phyloP scores from a whole-genome alignment of 163 green algal species.

The Chloroidium sp. region DNA sequence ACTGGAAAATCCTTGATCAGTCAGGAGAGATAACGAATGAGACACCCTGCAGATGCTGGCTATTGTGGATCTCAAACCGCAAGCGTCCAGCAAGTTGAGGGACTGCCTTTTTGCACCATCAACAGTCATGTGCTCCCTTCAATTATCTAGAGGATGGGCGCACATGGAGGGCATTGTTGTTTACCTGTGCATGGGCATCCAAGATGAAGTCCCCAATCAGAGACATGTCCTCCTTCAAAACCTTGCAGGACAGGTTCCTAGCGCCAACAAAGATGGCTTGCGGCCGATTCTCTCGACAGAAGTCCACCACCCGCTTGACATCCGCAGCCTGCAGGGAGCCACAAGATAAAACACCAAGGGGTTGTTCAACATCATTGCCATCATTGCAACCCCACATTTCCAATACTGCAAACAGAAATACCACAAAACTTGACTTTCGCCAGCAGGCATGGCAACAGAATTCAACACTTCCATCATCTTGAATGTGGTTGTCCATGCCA shows the following conservation, averaged over 20 bases:
- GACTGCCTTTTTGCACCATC: not conserved
- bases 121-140: not conserved
- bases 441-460: too few relatives aligned
- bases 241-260: conserved; percentile 22
- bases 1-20: too few relatives aligned
- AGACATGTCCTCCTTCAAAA: conserved; percentile 48
- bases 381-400: not conserved
- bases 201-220: conserved; percentile 49
- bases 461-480: too few relatives aligned
- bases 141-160: too few relatives aligned
- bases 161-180: too few relatives aligned
- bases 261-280: conserved; percentile 59
- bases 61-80: too few relatives aligned
- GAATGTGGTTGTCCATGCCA: too few relatives aligned
- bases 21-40: too few relatives aligned
- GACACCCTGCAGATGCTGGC: too few relatives aligned
- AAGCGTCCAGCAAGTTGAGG: too few relatives aligned
- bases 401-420: too few relatives aligned
- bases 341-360: not conserved
- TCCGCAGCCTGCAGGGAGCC: conserved; percentile 26
- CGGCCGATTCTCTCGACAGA: conserved; percentile 55
- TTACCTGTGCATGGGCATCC: conserved; percentile 25
- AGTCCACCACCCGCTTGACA: conserved; percentile 33
- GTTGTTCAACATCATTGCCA: not conserved
- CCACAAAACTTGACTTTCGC: too few relatives aligned